Evolutionary conservation across 495 filamentous ascomycete species (phyloP).

Genomic region (Penicillium antarcticum): DNA sequence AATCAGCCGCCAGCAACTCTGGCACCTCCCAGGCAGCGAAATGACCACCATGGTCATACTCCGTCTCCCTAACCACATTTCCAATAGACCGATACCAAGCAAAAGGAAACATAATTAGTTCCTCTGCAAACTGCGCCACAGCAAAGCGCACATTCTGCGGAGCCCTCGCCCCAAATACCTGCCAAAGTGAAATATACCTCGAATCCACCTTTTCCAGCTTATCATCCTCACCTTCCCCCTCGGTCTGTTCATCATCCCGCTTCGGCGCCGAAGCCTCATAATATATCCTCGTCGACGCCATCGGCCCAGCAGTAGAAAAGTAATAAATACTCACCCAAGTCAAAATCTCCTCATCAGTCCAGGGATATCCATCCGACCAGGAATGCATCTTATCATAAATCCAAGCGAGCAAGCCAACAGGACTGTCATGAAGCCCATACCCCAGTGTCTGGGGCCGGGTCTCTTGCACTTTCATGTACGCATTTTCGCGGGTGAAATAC

Average conservation of each 20-base stretch:
- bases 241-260: conserved; percentile 9
- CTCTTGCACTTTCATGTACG: conserved; percentile 43
- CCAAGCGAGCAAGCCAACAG: conserved; percentile 51
- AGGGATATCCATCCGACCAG: conserved; percentile 49
- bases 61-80: conserved; percentile 37
- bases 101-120: conserved; percentile 39
- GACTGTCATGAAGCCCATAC: conserved; percentile 49
- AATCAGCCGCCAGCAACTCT: conserved; percentile 37
- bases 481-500: conserved; percentile 38
- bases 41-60: conserved; percentile 46
- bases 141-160: conserved; percentile 35
- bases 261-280: conserved; percentile 38
- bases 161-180: conserved; percentile 14
- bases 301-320: conserved; percentile 49
- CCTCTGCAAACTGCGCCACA: conserved; percentile 41
- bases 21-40: conserved; percentile 53
- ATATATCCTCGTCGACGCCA: conserved; percentile 48
- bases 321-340: conserved; percentile 54
- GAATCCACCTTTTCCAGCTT: neutral
- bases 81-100: conserved; percentile 40
- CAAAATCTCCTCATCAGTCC: conserved; percentile 54
- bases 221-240: conserved; percentile 6
- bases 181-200: conserved; percentile 15
- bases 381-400: conserved; percentile 53
- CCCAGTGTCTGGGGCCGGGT: conserved; percentile 50